Percentiles rank a stretch among this genome's conserved stretches.
phyloP scores from a whole-genome alignment of 371 early-diverging fungal genomes.

The Mucor irregularis region DNA sequence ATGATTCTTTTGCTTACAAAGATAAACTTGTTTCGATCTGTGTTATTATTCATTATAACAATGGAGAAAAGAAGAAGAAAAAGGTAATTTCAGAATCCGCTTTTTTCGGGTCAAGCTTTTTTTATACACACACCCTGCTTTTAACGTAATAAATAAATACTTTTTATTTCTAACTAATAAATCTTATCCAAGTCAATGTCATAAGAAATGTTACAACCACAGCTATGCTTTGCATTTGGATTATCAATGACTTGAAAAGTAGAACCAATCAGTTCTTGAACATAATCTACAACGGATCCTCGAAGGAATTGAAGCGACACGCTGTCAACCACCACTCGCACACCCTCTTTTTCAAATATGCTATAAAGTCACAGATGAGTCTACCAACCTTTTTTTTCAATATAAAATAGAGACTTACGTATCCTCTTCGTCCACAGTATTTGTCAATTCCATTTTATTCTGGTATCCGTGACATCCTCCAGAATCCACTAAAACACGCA shows the following conservation, averaged over 20 bases:
- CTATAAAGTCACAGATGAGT: no score
- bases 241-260: conserved; percentile 89
- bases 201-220: conserved; percentile 83
- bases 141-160: no score
- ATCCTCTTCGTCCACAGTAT: conserved; percentile 72
- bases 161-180: conserved; percentile 1
- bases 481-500: conserved; percentile 88
- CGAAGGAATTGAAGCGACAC: conserved; percentile 83
- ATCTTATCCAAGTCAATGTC: conserved; percentile 53
- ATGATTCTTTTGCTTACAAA: conserved; percentile 29
- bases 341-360: conserved; percentile 82
- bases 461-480: conserved; percentile 97
- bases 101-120: no score
- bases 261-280: conserved; percentile 91
- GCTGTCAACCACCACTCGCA: conserved; percentile 79
- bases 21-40: conserved; percentile 38
- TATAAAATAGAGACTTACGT: conserved; percentile 42
- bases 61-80: conserved; percentile 24
- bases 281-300: conserved; percentile 88
- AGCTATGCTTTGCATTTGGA: conserved; percentile 89
- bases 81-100: no score
- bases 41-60: conserved; percentile 22
- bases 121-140: no score
- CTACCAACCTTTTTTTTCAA: neutral
- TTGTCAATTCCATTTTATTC: conserved; percentile 86